Base-by-base conservation (phyloP, 257 asterid genomes). In the Solanum bukasovii region DNA sequence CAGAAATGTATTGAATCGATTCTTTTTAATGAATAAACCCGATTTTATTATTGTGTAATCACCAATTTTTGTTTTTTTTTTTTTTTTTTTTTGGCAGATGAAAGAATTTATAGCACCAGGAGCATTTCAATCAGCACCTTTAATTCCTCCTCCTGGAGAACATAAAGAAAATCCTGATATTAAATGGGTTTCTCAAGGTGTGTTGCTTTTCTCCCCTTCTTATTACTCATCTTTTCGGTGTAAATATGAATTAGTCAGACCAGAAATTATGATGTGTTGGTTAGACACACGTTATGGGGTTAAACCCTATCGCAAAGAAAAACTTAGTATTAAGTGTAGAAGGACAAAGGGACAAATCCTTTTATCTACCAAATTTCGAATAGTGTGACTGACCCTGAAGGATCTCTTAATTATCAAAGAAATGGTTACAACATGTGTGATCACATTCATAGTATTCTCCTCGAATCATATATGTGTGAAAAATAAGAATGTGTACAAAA, bases 111-210 rank as follows among this genome's bases (percentile, higher is more conserved):
- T 89, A 88, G 78, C 92, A 87, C 79, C 94, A 35, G 63, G 90
- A 49, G 91, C 87, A 84, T 75, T 84, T 88, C 95, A 93, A 87
- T 95, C 99, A 59, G 96, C 94, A 83, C 98, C 98, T 56, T 89
- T 96, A 81, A 92, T 83, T 18, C 78, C 90, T 52, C 91, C 92
- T 38, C 89, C 91, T 2, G 93, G 90, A 56, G 95, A 91, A 38
- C 77, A 77, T 40, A 92, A 87, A 87, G 95, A 89, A 40, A 93
- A 90, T 14, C 93, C 94, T 78, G 96, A 94, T 87, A 84, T 94
- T 84, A 93, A 95, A 92, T 95, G 98, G 97, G 96, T 92, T 90
- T 94, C 96, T 85, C 95, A 94, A 96, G 99, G 99, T 96, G 29
- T 56, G 84, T 11, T 78, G 1, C 67, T 18, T 42, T 25, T 25